These are phyloP conservation scores for Acer yangbiense DNA, from an alignment of 345 rosid genomes.

Conservation along the genomic window DNA sequence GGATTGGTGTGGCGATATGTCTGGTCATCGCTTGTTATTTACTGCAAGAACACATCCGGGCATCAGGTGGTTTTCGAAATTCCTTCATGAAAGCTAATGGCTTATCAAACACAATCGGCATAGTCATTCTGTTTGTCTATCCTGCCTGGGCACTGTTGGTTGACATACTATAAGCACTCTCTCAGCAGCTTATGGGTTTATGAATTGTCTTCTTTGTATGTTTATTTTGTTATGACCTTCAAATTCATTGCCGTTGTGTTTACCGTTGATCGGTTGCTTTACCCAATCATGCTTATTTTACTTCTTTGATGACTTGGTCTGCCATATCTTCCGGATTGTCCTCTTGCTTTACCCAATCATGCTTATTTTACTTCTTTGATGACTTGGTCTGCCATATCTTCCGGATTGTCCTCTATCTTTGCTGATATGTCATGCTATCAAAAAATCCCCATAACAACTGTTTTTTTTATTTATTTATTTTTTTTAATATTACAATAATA, in stretches of 20 bases:
- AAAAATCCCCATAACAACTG: too few species aligned
- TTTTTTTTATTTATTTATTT: too few species aligned
- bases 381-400: too few species aligned
- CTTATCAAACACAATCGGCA: constrained; percentile 76
- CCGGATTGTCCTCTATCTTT: too few species aligned
- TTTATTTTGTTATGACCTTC: constrained; percentile 1
- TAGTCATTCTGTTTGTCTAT: constrained; percentile 63
- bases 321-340: too few species aligned
- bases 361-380: too few species aligned
- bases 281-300: too few species aligned
- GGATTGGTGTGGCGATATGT: constrained; percentile 67
- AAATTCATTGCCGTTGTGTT: constrained; percentile 2
- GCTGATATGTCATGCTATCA: too few species aligned
- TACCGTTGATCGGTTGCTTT: too few species aligned
- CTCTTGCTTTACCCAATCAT: too few species aligned
- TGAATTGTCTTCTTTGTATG: not conserved
- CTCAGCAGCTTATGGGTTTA: constrained; percentile 3
- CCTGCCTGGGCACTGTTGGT: constrained; percentile 69
- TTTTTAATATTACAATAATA: too few species aligned
- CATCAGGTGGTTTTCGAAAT: constrained; percentile 83
- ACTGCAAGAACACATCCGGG: constrained; percentile 90
- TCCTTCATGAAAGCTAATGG: constrained; percentile 77
- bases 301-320: too few species aligned
- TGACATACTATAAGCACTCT: constrained; percentile 29
- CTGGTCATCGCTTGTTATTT: constrained; percentile 73